Base-by-base conservation (phyloP, 2,329 filamentous ascomycete species). In the Microdochium trichocladiopsis region DNA sequence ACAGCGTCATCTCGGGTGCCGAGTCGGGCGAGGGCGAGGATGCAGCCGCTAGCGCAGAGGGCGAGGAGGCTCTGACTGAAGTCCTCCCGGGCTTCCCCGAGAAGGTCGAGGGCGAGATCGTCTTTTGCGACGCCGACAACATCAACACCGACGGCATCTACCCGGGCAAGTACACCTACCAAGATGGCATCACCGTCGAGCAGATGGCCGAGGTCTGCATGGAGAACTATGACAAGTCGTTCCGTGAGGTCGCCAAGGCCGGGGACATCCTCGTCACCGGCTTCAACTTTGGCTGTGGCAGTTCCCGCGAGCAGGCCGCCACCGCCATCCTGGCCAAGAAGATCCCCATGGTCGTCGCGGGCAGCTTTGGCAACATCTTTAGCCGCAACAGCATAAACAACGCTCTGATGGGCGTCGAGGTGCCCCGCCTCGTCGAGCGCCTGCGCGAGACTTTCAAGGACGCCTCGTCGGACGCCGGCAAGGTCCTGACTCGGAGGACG, bases 131-230 rank as follows among this genome's bases (percentile, higher is more conserved):
- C 2, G 55, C 48, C 2, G 74, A 79, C 58, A 95, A 95, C 70
- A 83, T 96, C 66, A 89, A 94, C 71, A 97, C 93, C 0, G 93
- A 97, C 63, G 86, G 81, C 51, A 96, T 97, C 66, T 97, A 97
- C 68, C 88, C 91, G 0, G 63, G 89, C 4, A 91, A 92, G 65
- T 91, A 90, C 68, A 96, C 92, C 0, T 97, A 97, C 70, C 90
- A 95, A 65, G 92, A 97, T 64, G 80, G 88, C 61, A 77, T 97
- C 1, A 72, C 87, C 0, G 74, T 71, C 1, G 86, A 90, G 55
- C 83, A 83, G 52, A 96, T 97, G 93, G 90, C 90, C 0, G 75
- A 88, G 58, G 91, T 92, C 1, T 92, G 88, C 69, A 96, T 97
- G 91, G 80, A 87, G 66, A 97, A 97, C 76, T 97, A 96, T 71